Conservation (phyloP, 192 early-diverging fungal genomes). For the Neocallimastix lanati region DNA sequence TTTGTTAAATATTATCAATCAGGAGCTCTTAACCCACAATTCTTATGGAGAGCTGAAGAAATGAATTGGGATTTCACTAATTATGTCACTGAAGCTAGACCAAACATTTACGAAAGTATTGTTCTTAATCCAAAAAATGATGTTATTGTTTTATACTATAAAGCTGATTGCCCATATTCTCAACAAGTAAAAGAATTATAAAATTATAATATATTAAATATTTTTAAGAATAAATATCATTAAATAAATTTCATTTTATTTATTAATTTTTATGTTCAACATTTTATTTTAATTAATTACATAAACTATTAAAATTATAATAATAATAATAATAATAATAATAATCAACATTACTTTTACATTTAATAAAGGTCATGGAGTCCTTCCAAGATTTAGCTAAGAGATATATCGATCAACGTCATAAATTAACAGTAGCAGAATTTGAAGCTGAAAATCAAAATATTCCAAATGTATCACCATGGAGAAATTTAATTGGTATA, state of each 20-base stretch:
- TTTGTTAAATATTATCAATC: not conserved
- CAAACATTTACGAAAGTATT: not conserved
- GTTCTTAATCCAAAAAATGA: not conserved
- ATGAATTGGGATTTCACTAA: not conserved
- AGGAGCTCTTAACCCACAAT: not conserved
- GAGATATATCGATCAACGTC: not conserved
- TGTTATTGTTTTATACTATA: not conserved
- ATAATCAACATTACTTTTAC: no score
- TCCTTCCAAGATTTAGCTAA: not conserved
- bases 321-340: no score
- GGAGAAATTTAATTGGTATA: not conserved
- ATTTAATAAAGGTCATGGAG: not conserved
- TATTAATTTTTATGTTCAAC: no score
- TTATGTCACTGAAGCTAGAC: not conserved
- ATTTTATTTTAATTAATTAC: no score
- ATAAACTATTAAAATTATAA: no score
- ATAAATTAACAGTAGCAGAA: not conserved
- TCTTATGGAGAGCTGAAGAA: not conserved
- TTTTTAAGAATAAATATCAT: no score
- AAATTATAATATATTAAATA: no score
- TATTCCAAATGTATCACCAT: not conserved
- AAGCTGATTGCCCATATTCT: not conserved
- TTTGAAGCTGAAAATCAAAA: not conserved
- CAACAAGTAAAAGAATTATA: not conserved
- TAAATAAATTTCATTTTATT: no score